phyloP scores from a whole-genome alignment of 2,329 filamentous ascomycete species.

The Beauveria varroae region DNA sequence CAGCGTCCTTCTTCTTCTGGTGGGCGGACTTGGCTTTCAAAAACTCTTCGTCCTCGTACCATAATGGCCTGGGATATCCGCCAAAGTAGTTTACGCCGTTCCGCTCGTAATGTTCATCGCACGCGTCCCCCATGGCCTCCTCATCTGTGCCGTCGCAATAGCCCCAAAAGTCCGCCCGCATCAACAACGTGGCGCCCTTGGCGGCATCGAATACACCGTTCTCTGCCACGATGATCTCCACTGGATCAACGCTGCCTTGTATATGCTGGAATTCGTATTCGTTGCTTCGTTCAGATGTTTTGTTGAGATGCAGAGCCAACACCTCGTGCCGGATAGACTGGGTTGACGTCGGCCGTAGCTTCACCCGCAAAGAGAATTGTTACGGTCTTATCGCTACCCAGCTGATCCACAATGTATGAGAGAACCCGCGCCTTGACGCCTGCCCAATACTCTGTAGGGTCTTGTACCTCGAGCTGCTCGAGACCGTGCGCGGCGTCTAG shows the following conservation, averaged over 20 bases:
- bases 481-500: not conserved
- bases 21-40: no score
- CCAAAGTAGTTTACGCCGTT: not conserved
- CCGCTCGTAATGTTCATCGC: not conserved
- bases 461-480: not conserved
- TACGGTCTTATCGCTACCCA: no score
- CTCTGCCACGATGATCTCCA: not conserved
- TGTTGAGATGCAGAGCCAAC: not conserved
- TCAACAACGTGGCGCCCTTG: not conserved
- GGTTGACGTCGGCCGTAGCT: not conserved
- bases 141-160: not conserved
- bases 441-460: not conserved
- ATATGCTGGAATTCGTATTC: not conserved
- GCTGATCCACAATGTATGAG: not conserved
- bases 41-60: no score
- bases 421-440: not conserved
- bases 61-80: not conserved
- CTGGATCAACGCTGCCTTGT: not conserved
- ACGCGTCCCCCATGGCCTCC: not conserved
- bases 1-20: no score
- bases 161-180: not conserved
- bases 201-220: not conserved
- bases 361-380: not conserved
- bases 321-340: not conserved
- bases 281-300: not conserved